Percentiles rank a stretch among this genome's conserved stretches.
These are phyloP conservation scores for Heterobasidion irregulare DNA, from an alignment of 1,284 basidiomycete species.

Conservation along the genomic window DNA sequence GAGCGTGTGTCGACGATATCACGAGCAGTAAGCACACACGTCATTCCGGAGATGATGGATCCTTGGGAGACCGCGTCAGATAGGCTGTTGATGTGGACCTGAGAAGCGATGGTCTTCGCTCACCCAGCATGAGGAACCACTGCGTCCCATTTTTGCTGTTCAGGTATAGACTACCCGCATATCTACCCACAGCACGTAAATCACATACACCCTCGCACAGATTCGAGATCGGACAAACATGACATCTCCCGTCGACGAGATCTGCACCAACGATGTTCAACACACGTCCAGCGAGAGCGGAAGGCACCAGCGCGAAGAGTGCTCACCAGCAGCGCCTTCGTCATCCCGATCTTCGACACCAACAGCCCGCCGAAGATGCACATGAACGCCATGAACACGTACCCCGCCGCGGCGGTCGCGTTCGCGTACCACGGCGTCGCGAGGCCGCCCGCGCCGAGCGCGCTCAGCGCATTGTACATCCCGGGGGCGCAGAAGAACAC, in stretches of 20 bases:
- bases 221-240: background rate
- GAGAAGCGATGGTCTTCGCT: background rate
- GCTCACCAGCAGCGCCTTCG: background rate
- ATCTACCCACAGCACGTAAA: background rate
- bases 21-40: background rate
- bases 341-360: background rate
- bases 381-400: background rate
- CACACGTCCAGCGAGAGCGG: background rate
- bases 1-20: background rate
- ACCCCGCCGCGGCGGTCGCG: background rate
- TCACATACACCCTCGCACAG: background rate
- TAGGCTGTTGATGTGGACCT: background rate
- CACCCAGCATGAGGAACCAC: background rate
- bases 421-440: background rate
- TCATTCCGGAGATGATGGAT: background rate
- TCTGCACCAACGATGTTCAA: background rate
- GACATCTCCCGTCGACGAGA: background rate
- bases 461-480: background rate
- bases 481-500: background rate
- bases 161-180: background rate
- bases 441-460: background rate
- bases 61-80: background rate
- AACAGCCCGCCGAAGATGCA: background rate
- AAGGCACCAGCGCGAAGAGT: background rate
- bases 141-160: background rate